Percentiles rank a stretch among this genome's conserved stretches.
phyloP scores from a whole-genome alignment of 2,329 filamentous ascomycete species.

The Drechmeria coniospora region DNA sequence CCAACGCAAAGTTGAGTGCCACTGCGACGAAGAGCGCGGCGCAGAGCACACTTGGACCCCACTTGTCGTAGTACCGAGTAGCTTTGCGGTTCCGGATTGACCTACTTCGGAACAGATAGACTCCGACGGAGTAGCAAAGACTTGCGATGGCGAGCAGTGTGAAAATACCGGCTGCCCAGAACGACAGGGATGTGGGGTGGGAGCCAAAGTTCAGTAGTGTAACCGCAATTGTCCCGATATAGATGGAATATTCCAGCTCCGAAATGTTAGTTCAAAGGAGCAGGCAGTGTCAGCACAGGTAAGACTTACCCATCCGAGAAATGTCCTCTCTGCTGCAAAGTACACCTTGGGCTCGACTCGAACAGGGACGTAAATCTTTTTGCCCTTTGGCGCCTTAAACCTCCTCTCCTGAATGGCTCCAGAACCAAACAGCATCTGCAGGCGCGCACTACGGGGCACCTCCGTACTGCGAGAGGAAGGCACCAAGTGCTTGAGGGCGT shows the following conservation, averaged over 20 bases:
- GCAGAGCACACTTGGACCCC: slow-evolving; percentile 69
- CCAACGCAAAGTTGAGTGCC: slow-evolving; percentile 63
- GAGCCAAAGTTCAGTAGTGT: slow-evolving; percentile 69
- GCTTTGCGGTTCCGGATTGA: slow-evolving; percentile 71
- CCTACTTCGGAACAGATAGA: slow-evolving; percentile 78
- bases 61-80: slow-evolving; percentile 84
- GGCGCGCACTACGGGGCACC: slow-evolving; percentile 41
- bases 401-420: slow-evolving; percentile 40
- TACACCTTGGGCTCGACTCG: slow-evolving; percentile 96
- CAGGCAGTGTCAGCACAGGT: slow-evolving; percentile 7
- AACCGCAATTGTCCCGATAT: slow-evolving; percentile 75
- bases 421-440: slow-evolving; percentile 36
- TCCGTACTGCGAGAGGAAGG: slow-evolving; percentile 39
- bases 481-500: slow-evolving; percentile 32
- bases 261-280: too few species aligned
- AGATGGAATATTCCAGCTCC: slow-evolving; percentile 87
- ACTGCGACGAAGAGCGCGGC: slow-evolving; percentile 58
- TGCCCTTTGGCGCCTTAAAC: slow-evolving; percentile 64
- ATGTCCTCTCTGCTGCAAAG: slow-evolving; percentile 91
- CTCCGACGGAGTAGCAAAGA: slow-evolving; percentile 66
- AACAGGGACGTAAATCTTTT: slow-evolving; percentile 90
- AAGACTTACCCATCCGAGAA: slow-evolving; percentile 69
- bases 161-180: slow-evolving; percentile 61
- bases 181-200: slow-evolving; percentile 39
- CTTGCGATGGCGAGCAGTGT: slow-evolving; percentile 65